Percentiles rank a stretch among this genome's conserved stretches.
Conservation (phyloP, 305 asterid genomes). For the Withania somnifera region DNA sequence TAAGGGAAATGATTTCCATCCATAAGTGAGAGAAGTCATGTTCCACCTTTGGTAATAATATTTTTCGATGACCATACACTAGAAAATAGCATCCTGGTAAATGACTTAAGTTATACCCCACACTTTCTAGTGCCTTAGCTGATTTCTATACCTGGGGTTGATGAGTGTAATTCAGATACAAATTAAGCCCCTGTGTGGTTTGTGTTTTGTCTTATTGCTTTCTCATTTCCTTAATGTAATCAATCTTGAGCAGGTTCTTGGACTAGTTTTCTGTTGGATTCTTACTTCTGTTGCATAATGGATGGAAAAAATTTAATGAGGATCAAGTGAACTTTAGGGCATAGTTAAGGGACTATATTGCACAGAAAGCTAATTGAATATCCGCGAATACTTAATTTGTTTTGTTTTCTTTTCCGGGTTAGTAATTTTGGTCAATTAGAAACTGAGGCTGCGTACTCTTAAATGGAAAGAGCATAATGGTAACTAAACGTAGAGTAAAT, state of each 20-base stretch:
- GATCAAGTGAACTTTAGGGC: not conserved
- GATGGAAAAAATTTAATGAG: not conserved
- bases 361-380: not conserved
- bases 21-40: not conserved
- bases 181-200: not conserved
- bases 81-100: not conserved
- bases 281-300: not conserved
- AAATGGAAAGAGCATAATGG: not conserved
- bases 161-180: not conserved
- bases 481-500: not conserved
- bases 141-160: not conserved
- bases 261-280: not conserved
- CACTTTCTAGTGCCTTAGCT: not conserved
- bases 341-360: not conserved
- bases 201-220: not conserved
- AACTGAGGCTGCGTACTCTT: not conserved
- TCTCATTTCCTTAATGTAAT: not conserved
- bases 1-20: not conserved
- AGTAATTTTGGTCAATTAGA: not conserved
- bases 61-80: not conserved
- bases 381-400: not conserved
- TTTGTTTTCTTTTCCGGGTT: not conserved
- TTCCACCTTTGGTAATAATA: not conserved
- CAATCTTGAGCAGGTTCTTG: not conserved
- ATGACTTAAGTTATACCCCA: not conserved